Conservation (phyloP, 2,329 filamentous ascomycete species). For the Atkinsonella hypoxylon region DNA sequence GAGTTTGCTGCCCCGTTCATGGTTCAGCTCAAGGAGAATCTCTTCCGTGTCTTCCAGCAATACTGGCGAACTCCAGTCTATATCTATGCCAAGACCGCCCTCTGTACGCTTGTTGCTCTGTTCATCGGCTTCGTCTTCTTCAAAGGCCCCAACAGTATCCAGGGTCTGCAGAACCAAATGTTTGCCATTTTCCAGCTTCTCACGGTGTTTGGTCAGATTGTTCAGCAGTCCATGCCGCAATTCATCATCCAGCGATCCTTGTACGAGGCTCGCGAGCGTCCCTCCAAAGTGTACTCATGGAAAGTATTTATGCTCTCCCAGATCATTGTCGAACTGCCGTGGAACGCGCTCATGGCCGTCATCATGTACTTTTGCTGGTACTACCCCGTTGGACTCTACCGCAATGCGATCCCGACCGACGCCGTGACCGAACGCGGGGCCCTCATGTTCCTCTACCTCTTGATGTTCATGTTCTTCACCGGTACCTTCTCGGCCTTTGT, state of each 20-base stretch:
- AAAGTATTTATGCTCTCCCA: conserved; percentile 74
- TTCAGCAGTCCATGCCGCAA: conserved; percentile 74
- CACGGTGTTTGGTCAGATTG: conserved; percentile 69
- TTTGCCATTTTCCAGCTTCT: conserved; percentile 77
- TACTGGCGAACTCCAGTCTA: conserved; percentile 87
- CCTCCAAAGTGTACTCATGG: conserved; percentile 77
- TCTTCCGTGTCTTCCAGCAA: conserved; percentile 70
- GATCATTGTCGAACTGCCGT: conserved; percentile 75
- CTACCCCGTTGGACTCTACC: conserved; percentile 69
- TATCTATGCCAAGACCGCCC: conserved; percentile 69
- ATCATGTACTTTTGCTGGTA: conserved; percentile 76
- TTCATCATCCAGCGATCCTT: conserved; percentile 72
- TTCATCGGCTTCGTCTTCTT: conserved; percentile 80
- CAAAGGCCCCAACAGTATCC: conserved; percentile 56
- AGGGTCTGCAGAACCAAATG: conserved; percentile 77
- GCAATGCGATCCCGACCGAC: conserved; percentile 51
- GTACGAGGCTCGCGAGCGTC: conserved; percentile 76
- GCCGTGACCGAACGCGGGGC: conserved; percentile 57
- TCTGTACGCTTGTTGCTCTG: conserved; percentile 53
- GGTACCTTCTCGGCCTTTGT: conserved; percentile 71
- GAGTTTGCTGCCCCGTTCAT: conserved; percentile 73
- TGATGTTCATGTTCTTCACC: conserved; percentile 66
- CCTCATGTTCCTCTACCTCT: conserved; percentile 67
- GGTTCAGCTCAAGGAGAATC: conserved; percentile 55
- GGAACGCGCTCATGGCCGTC: conserved; percentile 66